Base-by-base conservation (phyloP, 192 early-diverging fungal genomes). In the Rhizophagus clarus region DNA sequence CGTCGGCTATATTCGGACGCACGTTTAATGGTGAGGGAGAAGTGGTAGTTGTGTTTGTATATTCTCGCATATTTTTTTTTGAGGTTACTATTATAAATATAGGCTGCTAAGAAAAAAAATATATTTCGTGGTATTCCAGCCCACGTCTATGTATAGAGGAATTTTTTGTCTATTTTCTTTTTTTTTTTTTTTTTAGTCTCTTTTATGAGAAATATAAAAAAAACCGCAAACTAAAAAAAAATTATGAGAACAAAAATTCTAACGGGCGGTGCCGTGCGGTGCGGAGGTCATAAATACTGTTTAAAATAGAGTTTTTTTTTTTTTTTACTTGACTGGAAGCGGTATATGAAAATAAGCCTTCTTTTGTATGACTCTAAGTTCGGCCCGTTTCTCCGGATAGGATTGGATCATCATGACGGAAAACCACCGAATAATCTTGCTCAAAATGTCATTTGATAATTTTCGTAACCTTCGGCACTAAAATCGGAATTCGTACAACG, bases 301-400 rank as follows among this genome's bases (percentile, higher is more conserved):
- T 14, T 29, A 34, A 32, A 68, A 34, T 29, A 29, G 28, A 34
- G 66, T 68, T 68, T 29, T 68, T 34, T 68, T 68, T 68, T 68
- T 17, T 15, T n/a, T n/a, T n/a, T n/a, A n/a, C n/a, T n/a, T n/a
- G n/a, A 17, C 34, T 68, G 24, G 17, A 28, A 51, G 24, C 32
- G 45, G 14, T 14, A 12, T 47, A 47, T n/a, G 15, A 51, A 12
- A 56, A 56, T 20, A 56, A 51, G 60, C 32, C 28, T 51, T 32
- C 22, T 71, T 26, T 60, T 61, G 77, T 79, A 69, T 66, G 77
- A 66, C 67, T 69, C 31, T 29, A 49, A 75, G 22, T 42, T 68
- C 77, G 77, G 77, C 40, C 66, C 77, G 66, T 69, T 51, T 69
- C 77, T 79, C 77, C 77, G 77, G 77, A 79, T 64, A 60, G 75